Percentiles rank a stretch among this genome's conserved stretches.
Evolutionary conservation across 2,329 filamentous ascomycete species (phyloP).

Genomic region (Colletotrichum orbiculare): DNA sequence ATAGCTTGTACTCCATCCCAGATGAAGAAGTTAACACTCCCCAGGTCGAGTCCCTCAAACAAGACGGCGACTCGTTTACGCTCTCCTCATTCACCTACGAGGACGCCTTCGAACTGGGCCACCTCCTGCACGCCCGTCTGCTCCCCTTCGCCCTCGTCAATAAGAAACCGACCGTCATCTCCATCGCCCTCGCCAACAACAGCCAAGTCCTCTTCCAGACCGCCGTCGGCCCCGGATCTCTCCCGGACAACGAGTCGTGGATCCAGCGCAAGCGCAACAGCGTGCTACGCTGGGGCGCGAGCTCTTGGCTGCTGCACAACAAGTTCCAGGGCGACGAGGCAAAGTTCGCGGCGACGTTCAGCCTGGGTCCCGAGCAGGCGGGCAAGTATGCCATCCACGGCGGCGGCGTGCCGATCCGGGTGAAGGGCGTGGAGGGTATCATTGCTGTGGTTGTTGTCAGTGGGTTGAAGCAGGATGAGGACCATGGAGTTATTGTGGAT

Average conservation of each 20-base stretch:
- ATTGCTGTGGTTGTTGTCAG: conserved; percentile 81
- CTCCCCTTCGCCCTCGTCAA: conserved; percentile 55
- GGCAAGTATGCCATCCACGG: conserved; percentile 81
- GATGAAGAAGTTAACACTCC: background rate
- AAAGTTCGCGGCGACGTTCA: conserved; percentile 73
- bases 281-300: conserved; percentile 76
- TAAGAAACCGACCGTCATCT: conserved; percentile 66
- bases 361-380: conserved; percentile 65
- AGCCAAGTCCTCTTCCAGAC: conserved; percentile 76
- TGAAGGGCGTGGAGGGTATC: conserved; percentile 78
- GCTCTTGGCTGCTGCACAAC: conserved; percentile 77
- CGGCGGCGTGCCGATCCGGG: conserved; percentile 78
- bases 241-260: conserved; percentile 79
- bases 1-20: too few relatives aligned
- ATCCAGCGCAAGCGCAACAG: conserved; percentile 77
- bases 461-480: conserved; percentile 80
- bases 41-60: conserved; percentile 44
- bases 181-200: conserved; percentile 70
- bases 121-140: conserved; percentile 72
- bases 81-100: conserved; percentile 68
- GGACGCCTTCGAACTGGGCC: conserved; percentile 74
- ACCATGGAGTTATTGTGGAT: conserved; percentile 81
- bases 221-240: conserved; percentile 72
- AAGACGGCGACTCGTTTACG: conserved; percentile 56
- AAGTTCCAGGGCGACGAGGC: conserved; percentile 74